Evolutionary conservation across 2,329 filamentous ascomycete species (phyloP).

Genomic region (Plenodomus tracheiphilus): DNA sequence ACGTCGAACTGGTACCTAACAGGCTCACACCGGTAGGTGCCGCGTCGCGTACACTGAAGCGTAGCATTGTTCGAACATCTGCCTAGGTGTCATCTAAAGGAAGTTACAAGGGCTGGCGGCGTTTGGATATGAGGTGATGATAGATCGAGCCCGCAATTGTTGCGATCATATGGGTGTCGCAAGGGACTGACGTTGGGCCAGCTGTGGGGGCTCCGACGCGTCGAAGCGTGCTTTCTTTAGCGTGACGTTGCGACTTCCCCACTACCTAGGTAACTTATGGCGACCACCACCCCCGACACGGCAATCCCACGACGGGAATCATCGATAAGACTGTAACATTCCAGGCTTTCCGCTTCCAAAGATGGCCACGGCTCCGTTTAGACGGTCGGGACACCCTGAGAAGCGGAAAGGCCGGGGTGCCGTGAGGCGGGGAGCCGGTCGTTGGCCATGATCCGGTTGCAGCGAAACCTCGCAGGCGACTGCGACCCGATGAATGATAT

Average conservation of each 20-base stretch:
- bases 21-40: too few species aligned
- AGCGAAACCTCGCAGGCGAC: constrained; percentile 11
- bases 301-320: background rate
- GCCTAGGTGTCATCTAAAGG: too few species aligned
- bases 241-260: background rate
- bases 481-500: constrained; percentile 23
- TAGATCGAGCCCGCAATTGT: too few species aligned
- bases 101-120: too few species aligned
- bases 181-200: too few species aligned
- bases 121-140: too few species aligned
- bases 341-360: constrained; percentile 20
- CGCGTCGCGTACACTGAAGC: too few species aligned
- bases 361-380: constrained; percentile 31
- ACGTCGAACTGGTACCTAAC: too few species aligned
- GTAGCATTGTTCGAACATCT: too few species aligned
- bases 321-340: constrained; percentile 12
- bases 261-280: too few species aligned
- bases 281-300: background rate
- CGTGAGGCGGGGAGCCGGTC: constrained; percentile 40
- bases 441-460: constrained; percentile 16
- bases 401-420: constrained; percentile 22
- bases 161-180: too few species aligned
- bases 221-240: background rate
- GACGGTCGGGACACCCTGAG: constrained; percentile 19
- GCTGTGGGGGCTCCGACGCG: background rate